Conservation (phyloP, 495 filamentous ascomycete genomes). For the Talaromyces trachyspermus region DNA sequence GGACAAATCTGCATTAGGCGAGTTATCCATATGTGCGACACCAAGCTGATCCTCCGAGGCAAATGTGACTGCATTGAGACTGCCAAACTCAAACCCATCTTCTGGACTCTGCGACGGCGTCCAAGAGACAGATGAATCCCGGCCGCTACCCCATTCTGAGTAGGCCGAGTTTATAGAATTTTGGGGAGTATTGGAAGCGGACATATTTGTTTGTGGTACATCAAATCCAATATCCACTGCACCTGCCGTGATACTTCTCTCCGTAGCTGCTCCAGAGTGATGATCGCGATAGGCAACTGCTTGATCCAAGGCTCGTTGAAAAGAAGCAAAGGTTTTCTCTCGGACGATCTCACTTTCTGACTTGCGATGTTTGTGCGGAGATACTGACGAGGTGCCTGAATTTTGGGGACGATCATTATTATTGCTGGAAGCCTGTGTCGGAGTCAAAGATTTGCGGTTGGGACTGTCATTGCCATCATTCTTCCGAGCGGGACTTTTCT, state of each 20-base stretch:
- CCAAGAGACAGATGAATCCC: conserved; percentile 28
- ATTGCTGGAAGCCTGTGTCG: conserved; percentile 22
- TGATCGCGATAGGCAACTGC: conserved; percentile 35
- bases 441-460: conserved; percentile 24
- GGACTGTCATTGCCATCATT: conserved; percentile 10
- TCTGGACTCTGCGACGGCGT: conserved; percentile 23
- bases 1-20: conserved; percentile 7
- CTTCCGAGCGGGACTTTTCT: conserved; percentile 20
- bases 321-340: conserved; percentile 37
- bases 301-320: conserved; percentile 39
- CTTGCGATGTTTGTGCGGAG: conserved; percentile 30
- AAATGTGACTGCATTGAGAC: conserved; percentile 11
- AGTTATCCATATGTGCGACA: conserved; percentile 13
- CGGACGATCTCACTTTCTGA: conserved; percentile 35
- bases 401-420: conserved; percentile 20
- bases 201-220: not conserved
- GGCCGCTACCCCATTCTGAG: conserved; percentile 27
- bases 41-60: conserved; percentile 19
- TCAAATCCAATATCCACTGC: not conserved
- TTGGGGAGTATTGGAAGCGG: conserved; percentile 10
- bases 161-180: conserved; percentile 18
- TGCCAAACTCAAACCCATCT: conserved; percentile 20
- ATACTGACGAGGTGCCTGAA: conserved; percentile 11
- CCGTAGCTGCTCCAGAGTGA: conserved; percentile 12
- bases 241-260: not conserved